Conservation (phyloP, 2,329 filamentous ascomycete species). For the Microcyclosporella mali region DNA sequence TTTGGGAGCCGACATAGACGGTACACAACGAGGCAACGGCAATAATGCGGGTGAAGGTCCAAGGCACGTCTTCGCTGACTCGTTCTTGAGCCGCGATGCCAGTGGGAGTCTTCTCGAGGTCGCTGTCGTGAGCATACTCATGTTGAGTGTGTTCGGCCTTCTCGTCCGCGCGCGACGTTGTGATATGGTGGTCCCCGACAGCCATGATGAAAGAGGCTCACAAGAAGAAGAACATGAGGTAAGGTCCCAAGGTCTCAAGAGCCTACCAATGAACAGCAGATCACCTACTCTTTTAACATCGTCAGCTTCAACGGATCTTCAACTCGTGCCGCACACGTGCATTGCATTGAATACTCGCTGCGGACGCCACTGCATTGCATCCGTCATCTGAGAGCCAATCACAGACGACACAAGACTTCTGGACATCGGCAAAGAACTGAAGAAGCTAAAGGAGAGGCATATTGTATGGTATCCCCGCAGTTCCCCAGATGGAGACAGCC, state of each 20-base stretch:
- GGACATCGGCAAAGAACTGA: no score
- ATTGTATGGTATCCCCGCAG: no score
- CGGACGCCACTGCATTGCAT: neutral
- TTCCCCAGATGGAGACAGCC: no score
- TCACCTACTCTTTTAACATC: neutral
- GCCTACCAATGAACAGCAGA: neutral
- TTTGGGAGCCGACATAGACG: constrained; percentile 21
- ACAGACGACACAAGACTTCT: no score
- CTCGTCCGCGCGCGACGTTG: neutral
- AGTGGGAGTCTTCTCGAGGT: constrained; percentile 13
- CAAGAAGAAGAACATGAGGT: neutral
- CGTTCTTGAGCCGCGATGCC: constrained; percentile 10
- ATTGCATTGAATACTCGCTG: neutral
- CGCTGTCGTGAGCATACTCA: constrained; percentile 7
- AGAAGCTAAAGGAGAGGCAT: no score
- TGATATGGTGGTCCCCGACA: neutral
- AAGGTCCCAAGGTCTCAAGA: neutral
- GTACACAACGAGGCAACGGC: constrained; percentile 18
- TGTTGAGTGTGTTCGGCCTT: constrained; percentile 1
- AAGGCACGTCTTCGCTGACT: constrained; percentile 15
- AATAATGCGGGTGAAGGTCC: constrained; percentile 19
- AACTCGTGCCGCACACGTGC: neutral
- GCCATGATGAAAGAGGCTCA: neutral
- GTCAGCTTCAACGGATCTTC: neutral
- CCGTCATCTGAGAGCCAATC: no score